Base-by-base conservation (phyloP, 495 filamentous ascomycete species). In the Haplographium delicatum region DNA sequence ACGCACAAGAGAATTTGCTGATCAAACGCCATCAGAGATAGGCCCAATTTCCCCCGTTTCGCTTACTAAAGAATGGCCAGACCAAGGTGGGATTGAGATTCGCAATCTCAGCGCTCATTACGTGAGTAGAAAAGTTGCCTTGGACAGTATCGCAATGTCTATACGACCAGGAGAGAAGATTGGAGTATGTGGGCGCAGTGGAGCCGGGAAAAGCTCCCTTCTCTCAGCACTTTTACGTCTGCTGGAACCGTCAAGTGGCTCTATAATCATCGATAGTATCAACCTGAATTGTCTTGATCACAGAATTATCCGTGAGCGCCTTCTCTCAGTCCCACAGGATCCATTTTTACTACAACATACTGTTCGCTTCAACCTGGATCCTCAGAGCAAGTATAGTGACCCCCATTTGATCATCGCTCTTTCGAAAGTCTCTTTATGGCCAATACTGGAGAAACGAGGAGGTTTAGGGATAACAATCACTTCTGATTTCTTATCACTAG, bases 401-500 rank as follows among this genome's bases (percentile, higher is more conserved):
- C 15, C 15, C 3, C 10, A 8, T 1, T 42, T 54, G 10, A 47
- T 43, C 16, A 10, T 4, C 13, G 51, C 51, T 5, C 37, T 54
- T 9, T 9, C 23, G 10, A 68, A 67, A 19, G 58, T 76, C 27
- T 62, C 60, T 23, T 42, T 64, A 0, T 51, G 48, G 48, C 16
- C 22, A 0, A 30, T 15, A 10, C 24, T 51, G 11, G 16, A 33
- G 13, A 13, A 13, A 15, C 7, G 19, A 13, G 49, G 49, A 4
- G 75, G 72, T 0, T 66, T 85, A 0, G 70, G 72, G 41, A 71
- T 69, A 1, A 66, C 72, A 8, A 70, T 84, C 39, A 69, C 71
- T 5, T 69, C 66, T 11, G 64, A 74, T 33, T 67, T 68, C 52
- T 68, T 84, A 1, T 80, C 74, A 0, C 75, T 79, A 33, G 83